Evolutionary conservation across 2,329 filamentous ascomycete genomes (phyloP), one percentile per base, ranked within the genome.

Genomic region (Penicillium sp.): DNA sequence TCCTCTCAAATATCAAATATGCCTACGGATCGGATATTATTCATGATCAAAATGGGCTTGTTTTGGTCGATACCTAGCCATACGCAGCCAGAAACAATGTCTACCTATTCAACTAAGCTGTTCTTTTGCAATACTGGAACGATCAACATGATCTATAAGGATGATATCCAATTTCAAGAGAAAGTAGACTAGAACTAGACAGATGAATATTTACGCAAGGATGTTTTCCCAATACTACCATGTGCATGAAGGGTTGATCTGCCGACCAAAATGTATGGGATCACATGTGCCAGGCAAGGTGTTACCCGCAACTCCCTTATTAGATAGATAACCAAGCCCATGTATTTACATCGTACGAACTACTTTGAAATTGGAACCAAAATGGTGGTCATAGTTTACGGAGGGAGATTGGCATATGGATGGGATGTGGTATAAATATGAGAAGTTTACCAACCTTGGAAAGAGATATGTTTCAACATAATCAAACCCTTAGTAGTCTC

Each of bases 151-250:
- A 52, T 18, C 46, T 56, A 14, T 63, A 19, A 70, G 71, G 0
- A 66, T 79, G 29, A 66, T 68, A 4, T 81, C 80, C 58, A 73
- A 81, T 5, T 14, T 14, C 10, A 10, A 13, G 32, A 30, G 7
- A 30, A 34, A 34, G 2, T 10, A 11, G 32, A 32, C 30, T 11
- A 11, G 11, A 14, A 14, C 13, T 13, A 34, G 32, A 10, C 32
- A 34, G 2, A 14, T 13, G 13, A 2, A 36, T 19, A 2, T 10
- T 38, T 39, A 16, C 11, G 36, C 36, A 19, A 39, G 7, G n/a
- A 19, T 19, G 36, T 19, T 16, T 10, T 19, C 19, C n/a, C 16
- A 38, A 38, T 8, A 10, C 19, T 18, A 38, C 8, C n/a, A 16
- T 36, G n/a, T 16, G 34, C n/a, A 14, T 34, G 1, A 14, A 14